These are phyloP conservation scores for Globisporangium uncinulatum DNA, from an alignment of 352 stramenopile genomes.

Conservation along the genomic window DNA sequence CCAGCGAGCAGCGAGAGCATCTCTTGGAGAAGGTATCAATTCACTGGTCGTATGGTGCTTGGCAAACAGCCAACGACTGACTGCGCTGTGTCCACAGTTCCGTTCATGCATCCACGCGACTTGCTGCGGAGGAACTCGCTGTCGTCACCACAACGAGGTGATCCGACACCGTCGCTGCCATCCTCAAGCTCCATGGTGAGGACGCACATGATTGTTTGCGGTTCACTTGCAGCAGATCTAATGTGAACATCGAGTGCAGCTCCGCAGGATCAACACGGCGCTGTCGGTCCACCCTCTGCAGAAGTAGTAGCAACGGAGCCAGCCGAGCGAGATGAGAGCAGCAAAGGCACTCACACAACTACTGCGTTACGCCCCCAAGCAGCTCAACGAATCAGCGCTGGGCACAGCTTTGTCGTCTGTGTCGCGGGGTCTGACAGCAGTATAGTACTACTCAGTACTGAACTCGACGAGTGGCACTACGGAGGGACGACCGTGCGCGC, in stretches of 20 bases:
- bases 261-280: constrained; percentile 58
- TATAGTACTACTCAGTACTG: constrained; percentile 1
- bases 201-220: not conserved
- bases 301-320: too few relatives aligned
- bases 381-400: not conserved
- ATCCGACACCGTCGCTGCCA: constrained; percentile 19
- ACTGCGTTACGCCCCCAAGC: not conserved
- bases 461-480: constrained; percentile 85
- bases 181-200: constrained; percentile 59
- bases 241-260: constrained; percentile 14
- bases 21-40: constrained; percentile 19
- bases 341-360: not conserved
- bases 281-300: constrained; percentile 29
- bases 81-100: constrained; percentile 3
- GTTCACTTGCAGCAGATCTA: too few relatives aligned
- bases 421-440: too few relatives aligned
- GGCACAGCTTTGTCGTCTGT: too few relatives aligned
- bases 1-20: constrained; percentile 9
- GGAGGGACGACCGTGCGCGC: constrained; percentile 86
- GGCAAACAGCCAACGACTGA: too few relatives aligned
- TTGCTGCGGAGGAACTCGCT: constrained; percentile 42
- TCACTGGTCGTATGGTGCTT: too few relatives aligned
- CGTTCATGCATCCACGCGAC: constrained; percentile 27
- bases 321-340: constrained; percentile 1
- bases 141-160: constrained; percentile 20